Evolutionary conservation across 2,329 filamentous ascomycete genomes (phyloP), one percentile per base, ranked within the genome.

Genomic region (Alternaria infectoria): DNA sequence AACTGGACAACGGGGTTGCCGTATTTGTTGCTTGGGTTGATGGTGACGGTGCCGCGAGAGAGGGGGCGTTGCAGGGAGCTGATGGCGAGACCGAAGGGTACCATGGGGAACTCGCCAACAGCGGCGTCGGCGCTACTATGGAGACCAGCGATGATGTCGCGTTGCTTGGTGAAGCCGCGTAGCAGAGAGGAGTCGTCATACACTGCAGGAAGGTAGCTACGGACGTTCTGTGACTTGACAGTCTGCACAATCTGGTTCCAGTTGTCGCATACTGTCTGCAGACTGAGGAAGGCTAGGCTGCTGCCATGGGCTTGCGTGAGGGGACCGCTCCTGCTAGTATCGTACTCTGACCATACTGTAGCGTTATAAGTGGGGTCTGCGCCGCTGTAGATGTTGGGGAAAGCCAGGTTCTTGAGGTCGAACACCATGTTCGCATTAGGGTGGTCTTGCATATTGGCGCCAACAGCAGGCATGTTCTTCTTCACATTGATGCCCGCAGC

Each of bases 1-100:
- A 71, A 80, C 36, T 78, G 66, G 8, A 81, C 69, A 7, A 80
- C 50, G 3, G 79, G 80, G 3, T 62, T 66, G 4, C 67, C 70
- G 15, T 67, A 62, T 4, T 78, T 78, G 61, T 81, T 71, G 10
- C 71, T 70, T 1, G 77, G 74, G 62, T 81, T 72, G 54, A 81
- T 68, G 4, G 73, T 77, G 55, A 82, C 73, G 15, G 77, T 79
- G 21, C 81, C 81, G 44, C 81, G 79, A 1, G 72, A 74, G 17
- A 75, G 61, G 0, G 74, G 69, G 6, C 72, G 71, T 45, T 74
- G 69, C 26, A 73, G 54, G 0, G 69, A 64, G 23, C 64, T 66
- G 17, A 71, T 69, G 7, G 72, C 69, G 7, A 70, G 67, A 8
- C 72, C 69, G 21, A 71, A 73, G 3, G 74, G 66, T 10, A 59